A percentile compares a stretch with the other conserved stretches of the same genome.
phyloP scores from a whole-genome alignment of 441 rosid genomes.

The Pelargonium fulgidum region DNA sequence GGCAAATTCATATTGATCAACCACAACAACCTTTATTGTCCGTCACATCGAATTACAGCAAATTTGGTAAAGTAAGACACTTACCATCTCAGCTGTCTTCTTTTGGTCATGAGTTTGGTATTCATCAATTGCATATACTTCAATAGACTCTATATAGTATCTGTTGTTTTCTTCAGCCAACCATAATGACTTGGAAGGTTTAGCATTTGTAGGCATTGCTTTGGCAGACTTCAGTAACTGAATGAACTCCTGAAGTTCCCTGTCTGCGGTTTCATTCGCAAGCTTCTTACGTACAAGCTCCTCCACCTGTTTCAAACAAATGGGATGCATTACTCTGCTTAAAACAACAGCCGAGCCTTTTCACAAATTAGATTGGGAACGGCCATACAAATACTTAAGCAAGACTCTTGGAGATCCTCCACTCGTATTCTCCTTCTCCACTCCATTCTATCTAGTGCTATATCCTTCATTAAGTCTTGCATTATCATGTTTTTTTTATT shows the following conservation, averaged over 20 bases:
- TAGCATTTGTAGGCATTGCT: conserved; percentile 49
- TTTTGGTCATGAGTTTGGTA: conserved; percentile 64
- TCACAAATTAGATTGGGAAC: background rate
- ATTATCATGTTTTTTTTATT: background rate
- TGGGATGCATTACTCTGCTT: background rate
- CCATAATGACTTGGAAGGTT: conserved; percentile 84
- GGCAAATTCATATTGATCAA: background rate
- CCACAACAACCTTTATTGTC: background rate
- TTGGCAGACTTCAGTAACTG: conserved; percentile 62
- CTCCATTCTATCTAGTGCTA: background rate
- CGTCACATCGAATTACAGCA: background rate
- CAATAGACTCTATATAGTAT: conserved; percentile 58
- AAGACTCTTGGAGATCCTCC: background rate
- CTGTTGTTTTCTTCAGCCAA: conserved; percentile 46
- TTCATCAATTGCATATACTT: conserved; percentile 75
- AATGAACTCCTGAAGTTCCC: conserved; percentile 69
- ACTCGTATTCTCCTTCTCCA: background rate
- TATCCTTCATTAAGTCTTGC: background rate
- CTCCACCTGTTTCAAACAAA: conserved; percentile 45
- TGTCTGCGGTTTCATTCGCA: conserved; percentile 70
- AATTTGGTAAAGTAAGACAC: conserved; percentile 12
- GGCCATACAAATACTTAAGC: background rate
- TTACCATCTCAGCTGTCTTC: conserved; percentile 70
- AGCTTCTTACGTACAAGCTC: conserved; percentile 59
- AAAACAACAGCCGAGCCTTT: background rate